A percentile compares a stretch with the other conserved stretches of the same genome.
These are phyloP conservation scores for Pythium chondricola DNA, from an alignment of 352 stramenopile genomes.

Conservation along the genomic window DNA sequence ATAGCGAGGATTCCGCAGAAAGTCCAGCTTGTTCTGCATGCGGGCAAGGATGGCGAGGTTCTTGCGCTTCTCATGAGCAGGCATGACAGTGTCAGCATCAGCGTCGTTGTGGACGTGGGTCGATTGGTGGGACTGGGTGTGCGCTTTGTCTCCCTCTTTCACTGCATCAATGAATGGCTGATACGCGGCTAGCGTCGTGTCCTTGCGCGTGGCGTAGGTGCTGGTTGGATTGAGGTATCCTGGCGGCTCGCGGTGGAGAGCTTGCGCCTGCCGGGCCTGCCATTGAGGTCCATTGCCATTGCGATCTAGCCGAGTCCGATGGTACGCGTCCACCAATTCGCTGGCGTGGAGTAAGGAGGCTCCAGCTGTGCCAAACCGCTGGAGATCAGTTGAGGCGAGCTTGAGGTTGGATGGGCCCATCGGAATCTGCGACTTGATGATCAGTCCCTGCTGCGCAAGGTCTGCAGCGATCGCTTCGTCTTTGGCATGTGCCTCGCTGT, in stretches of 20 bases:
- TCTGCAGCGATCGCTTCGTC: slow-evolving; percentile 40
- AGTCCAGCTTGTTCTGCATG: slow-evolving; percentile 79
- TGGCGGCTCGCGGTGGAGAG: slow-evolving; percentile 19
- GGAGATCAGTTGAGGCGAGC: slow-evolving; percentile 37
- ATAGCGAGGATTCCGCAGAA: slow-evolving; percentile 60
- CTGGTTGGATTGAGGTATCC: slow-evolving; percentile 57
- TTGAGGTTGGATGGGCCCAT: slow-evolving; percentile 54
- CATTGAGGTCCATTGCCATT: slow-evolving; percentile 38
- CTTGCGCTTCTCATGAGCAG: slow-evolving; percentile 39
- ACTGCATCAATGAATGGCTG: slow-evolving; percentile 34
- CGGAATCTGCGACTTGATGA: slow-evolving; percentile 68
- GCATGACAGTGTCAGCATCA: slow-evolving; percentile 25
- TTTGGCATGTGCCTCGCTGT: slow-evolving; percentile 27
- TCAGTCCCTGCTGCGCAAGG: slow-evolving; percentile 48
- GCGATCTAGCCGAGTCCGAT: slow-evolving; percentile 27
- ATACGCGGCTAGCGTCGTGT: slow-evolving; percentile 40
- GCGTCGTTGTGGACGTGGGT: background rate
- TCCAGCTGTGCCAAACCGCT: slow-evolving; percentile 36
- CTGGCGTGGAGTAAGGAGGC: slow-evolving; percentile 47
- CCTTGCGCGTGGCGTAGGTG: slow-evolving; percentile 35
- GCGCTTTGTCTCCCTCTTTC: slow-evolving; percentile 16
- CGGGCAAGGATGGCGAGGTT: slow-evolving; percentile 65
- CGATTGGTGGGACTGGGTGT: background rate
- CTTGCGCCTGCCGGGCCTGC: slow-evolving; percentile 12
- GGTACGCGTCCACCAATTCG: slow-evolving; percentile 48